Base-by-base conservation (phyloP, 2,329 filamentous ascomycete species). In the Verruconis gallopava region DNA sequence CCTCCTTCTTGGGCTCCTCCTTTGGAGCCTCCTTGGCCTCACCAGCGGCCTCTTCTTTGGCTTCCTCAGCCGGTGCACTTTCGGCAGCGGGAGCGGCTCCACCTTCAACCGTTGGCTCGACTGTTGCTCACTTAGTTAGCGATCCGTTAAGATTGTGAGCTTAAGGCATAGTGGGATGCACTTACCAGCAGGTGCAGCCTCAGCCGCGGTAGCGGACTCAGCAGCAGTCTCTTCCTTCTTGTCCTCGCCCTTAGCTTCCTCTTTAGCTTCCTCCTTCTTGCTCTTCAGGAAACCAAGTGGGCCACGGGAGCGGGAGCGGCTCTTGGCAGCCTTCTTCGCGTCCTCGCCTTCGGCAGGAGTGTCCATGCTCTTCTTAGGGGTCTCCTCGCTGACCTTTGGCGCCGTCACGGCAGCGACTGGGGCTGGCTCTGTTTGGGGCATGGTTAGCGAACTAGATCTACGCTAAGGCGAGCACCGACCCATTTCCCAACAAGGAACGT, bases 251-350 rank as follows among this genome's bases (percentile, higher is more conserved):
- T 60, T 60, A 47, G 57, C 53, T 45, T 66, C 54, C 50, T 72
- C 68, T 49, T 70, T 61, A 42, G 19, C 35, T 21, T 39, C 37
- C n/a, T 32, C 42, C 65, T 78, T 79, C 71, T 78, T 78, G 54
- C 67, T 67, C 28, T 75, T 65, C 41, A 79, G 63, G 47, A 60
- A 62, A 48, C 70, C 71, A 54, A 77, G 69, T 66, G 76, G 76
- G 55, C 73, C 61, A 46, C 67, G 73, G 34, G 73, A 78, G 37
- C 65, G 66, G 36, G 69, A 73, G 53, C 75, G 73, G 63, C 72
- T 75, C 67, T 77, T 77, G 59, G 63, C 61, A 57, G 71, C 66
- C 46, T 61, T 58, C 34, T 53, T 54, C 47, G 67, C 62, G 50
- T 60, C 58, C 53, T 57, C 58, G 41, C 53, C 52, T 18, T 42